phyloP scores from a whole-genome alignment of 2,329 filamentous ascomycete genomes.

The Ceratocystis variospora region DNA sequence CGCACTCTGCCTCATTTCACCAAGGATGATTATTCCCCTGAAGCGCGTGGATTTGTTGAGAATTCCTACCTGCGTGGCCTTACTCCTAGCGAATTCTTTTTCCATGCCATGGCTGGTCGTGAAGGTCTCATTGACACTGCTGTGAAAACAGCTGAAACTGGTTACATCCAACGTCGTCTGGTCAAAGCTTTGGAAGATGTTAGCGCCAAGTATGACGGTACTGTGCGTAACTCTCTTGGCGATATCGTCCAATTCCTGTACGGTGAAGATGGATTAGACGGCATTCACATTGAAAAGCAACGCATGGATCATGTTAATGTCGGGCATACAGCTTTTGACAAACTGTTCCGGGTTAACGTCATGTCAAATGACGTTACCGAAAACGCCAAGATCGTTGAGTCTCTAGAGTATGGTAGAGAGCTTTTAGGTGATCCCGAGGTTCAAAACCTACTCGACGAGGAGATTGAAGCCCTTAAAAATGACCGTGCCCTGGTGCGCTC shows the following conservation, averaged over 20 bases:
- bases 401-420: slow-evolving; percentile 69
- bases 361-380: slow-evolving; percentile 52
- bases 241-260: slow-evolving; percentile 97
- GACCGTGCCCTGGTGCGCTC: slow-evolving; percentile 63
- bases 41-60: slow-evolving; percentile 93
- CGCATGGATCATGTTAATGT: slow-evolving; percentile 73
- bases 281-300: slow-evolving; percentile 85
- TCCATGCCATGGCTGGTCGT: slow-evolving; percentile 99
- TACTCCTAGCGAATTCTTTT: slow-evolving; percentile 95
- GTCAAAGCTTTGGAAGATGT: slow-evolving; percentile 97
- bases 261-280: slow-evolving; percentile 92
- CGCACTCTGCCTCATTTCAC: slow-evolving; percentile 94
- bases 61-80: slow-evolving; percentile 95
- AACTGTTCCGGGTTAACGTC: slow-evolving; percentile 73
- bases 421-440: slow-evolving; percentile 77
- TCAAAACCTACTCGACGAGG: slow-evolving; percentile 73
- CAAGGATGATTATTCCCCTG: slow-evolving; percentile 96
- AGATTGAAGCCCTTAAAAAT: slow-evolving; percentile 65
- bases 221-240: slow-evolving; percentile 88
- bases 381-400: slow-evolving; percentile 33
- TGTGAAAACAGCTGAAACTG: slow-evolving; percentile 97
- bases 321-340: slow-evolving; percentile 62
- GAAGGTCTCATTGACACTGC: slow-evolving; percentile 99
- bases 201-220: slow-evolving; percentile 94
- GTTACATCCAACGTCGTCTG: slow-evolving; percentile 95